A percentile compares a stretch with the other conserved stretches of the same genome.
These are phyloP conservation scores for Talaromyces pinophilus DNA, from an alignment of 2,329 filamentous ascomycete genomes.

Conservation along the genomic window DNA sequence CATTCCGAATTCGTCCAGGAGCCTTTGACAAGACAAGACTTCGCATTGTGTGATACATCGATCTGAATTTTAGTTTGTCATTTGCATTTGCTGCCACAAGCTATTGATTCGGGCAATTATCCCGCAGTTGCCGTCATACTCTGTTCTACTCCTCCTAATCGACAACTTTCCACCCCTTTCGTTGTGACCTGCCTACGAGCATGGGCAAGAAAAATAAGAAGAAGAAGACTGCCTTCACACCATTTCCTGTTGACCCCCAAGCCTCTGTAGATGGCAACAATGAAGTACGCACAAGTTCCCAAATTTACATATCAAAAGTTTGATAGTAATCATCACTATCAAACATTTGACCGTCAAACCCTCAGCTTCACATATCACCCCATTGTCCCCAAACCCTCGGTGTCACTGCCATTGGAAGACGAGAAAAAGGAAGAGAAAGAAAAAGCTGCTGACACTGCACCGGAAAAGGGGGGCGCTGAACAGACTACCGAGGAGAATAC, in stretches of 20 bases:
- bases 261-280: constrained; percentile 34
- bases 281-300: constrained; percentile 48
- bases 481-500: constrained; percentile 29
- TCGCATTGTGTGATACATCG: constrained; percentile 14
- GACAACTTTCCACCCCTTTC: constrained; percentile 3
- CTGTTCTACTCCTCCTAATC: constrained; percentile 13
- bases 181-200: constrained; percentile 40
- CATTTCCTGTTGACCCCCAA: constrained; percentile 30
- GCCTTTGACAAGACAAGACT: background rate
- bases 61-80: constrained; percentile 18
- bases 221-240: constrained; percentile 38
- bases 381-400: constrained; percentile 35
- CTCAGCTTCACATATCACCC: constrained; percentile 41
- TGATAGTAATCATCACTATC: constrained; percentile 46
- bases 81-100: constrained; percentile 18
- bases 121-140: constrained; percentile 20
- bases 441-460: constrained; percentile 37
- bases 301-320: constrained; percentile 46
- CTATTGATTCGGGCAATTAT: constrained; percentile 14
- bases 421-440: constrained; percentile 42
- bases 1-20: constrained; percentile 16
- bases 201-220: constrained; percentile 37
- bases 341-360: constrained; percentile 46
- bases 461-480: constrained; percentile 35
- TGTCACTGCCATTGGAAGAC: constrained; percentile 39